These are phyloP conservation scores for Primulina tabacum DNA, from an alignment of 257 asterid species.

Conservation along the genomic window DNA sequence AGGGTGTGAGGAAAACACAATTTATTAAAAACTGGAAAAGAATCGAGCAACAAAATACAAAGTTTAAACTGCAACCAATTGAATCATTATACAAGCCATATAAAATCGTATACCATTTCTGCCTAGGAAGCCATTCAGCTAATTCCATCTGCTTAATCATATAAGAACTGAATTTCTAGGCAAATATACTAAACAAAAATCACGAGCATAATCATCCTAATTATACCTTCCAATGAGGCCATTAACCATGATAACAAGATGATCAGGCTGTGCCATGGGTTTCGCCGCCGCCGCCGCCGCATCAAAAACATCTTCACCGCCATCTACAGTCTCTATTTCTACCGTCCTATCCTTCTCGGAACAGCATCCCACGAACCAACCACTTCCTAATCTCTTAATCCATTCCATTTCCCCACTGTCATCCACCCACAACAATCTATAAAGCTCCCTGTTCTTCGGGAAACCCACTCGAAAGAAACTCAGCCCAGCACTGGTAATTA, in stretches of 20 bases:
- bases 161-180: constrained; percentile 2
- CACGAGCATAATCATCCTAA: not conserved
- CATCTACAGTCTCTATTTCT: constrained; percentile 53
- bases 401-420: constrained; percentile 51
- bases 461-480: constrained; percentile 32
- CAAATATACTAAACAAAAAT: not conserved
- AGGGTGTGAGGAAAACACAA: constrained; percentile 19
- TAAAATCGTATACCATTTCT: not conserved
- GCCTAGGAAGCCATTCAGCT: not conserved
- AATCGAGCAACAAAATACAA: constrained; percentile 8
- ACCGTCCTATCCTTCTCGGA: constrained; percentile 47
- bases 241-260: constrained; percentile 78
- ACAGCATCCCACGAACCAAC: constrained; percentile 49
- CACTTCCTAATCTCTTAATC: constrained; percentile 44
- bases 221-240: constrained; percentile 78
- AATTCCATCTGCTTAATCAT: not conserved
- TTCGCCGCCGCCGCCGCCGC: constrained; percentile 50
- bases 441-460: constrained; percentile 25
- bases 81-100: not conserved
- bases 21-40: constrained; percentile 11
- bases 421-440: constrained; percentile 38
- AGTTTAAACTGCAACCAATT: constrained; percentile 11
- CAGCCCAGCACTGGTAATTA: constrained; percentile 32
- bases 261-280: constrained; percentile 59
- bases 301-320: constrained; percentile 72